Conservation (phyloP, 2,329 filamentous ascomycete species). For the Orbilia blumenaviensis region DNA sequence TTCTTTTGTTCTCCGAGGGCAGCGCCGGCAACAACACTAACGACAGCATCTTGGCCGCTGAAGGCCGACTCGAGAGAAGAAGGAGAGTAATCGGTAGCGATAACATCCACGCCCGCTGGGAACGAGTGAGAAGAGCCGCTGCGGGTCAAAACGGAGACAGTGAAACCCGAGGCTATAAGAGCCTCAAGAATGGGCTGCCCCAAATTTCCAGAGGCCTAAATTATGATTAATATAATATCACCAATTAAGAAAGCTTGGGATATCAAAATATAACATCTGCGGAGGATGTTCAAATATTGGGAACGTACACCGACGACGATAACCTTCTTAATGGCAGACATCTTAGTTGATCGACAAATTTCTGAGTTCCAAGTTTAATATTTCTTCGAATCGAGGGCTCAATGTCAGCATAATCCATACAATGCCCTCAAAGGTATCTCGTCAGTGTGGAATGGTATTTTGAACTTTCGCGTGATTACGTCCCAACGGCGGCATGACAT, state of each 20-base stretch:
- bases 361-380: too few relatives aligned
- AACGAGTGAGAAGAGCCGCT: neutral
- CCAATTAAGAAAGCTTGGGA: too few relatives aligned
- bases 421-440: too few relatives aligned
- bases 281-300: too few relatives aligned
- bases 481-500: too few relatives aligned
- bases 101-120: conserved; percentile 11
- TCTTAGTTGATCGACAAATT: too few relatives aligned
- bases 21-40: conserved; percentile 62
- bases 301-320: conserved; percentile 42
- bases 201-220: conserved; percentile 39
- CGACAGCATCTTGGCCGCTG: conserved; percentile 68
- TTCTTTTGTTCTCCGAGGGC: conserved; percentile 63
- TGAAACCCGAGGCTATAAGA: conserved; percentile 30
- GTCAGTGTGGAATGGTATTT: too few relatives aligned
- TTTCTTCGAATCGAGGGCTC: too few relatives aligned
- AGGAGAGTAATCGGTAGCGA: conserved; percentile 63
- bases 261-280: too few relatives aligned
- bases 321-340: conserved; percentile 48
- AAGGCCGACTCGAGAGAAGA: conserved; percentile 67
- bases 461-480: too few relatives aligned
- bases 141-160: conserved; percentile 29
- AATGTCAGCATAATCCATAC: too few relatives aligned
- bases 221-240: too few relatives aligned
- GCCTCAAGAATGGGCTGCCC: conserved; percentile 29